Percentiles rank a stretch among this genome's conserved stretches.
phyloP scores from a whole-genome alignment of 2,329 filamentous ascomycete species.

The Fusarium camptoceras region DNA sequence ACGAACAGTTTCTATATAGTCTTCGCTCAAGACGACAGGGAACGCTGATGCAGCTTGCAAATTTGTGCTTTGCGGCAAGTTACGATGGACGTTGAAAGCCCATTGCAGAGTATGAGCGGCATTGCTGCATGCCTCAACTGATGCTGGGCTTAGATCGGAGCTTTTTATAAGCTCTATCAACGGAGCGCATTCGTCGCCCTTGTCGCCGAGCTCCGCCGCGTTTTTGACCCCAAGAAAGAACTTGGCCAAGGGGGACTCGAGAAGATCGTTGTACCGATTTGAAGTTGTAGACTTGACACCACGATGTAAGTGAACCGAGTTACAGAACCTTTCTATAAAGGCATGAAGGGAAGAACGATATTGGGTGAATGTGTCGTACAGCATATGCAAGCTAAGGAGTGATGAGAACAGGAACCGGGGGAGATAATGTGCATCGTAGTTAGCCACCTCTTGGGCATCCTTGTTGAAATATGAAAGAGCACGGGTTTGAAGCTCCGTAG shows the following conservation, averaged over 20 bases:
- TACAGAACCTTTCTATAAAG: constrained; percentile 56
- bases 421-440: constrained; percentile 47
- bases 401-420: constrained; percentile 60
- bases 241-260: constrained; percentile 50
- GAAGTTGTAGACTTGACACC: constrained; percentile 56
- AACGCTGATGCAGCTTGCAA: constrained; percentile 52
- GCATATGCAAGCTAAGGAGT: constrained; percentile 58
- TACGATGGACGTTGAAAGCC: constrained; percentile 50
- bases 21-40: constrained; percentile 48
- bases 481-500: constrained; percentile 59
- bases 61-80: constrained; percentile 38
- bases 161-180: constrained; percentile 49
- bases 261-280: constrained; percentile 51
- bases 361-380: constrained; percentile 60
- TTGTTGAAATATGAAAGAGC: constrained; percentile 55
- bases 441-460: constrained; percentile 45
- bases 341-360: constrained; percentile 53
- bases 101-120: constrained; percentile 50
- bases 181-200: constrained; percentile 45
- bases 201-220: constrained; percentile 17
- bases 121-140: constrained; percentile 47
- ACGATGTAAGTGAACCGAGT: constrained; percentile 57
- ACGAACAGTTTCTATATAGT: constrained; percentile 52
- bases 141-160: constrained; percentile 47
- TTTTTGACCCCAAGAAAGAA: constrained; percentile 42